Evolutionary conservation across 352 stramenopile species (phyloP), one percentile per base, ranked within the genome.

Genomic region (Phytophthora pistaciae): DNA sequence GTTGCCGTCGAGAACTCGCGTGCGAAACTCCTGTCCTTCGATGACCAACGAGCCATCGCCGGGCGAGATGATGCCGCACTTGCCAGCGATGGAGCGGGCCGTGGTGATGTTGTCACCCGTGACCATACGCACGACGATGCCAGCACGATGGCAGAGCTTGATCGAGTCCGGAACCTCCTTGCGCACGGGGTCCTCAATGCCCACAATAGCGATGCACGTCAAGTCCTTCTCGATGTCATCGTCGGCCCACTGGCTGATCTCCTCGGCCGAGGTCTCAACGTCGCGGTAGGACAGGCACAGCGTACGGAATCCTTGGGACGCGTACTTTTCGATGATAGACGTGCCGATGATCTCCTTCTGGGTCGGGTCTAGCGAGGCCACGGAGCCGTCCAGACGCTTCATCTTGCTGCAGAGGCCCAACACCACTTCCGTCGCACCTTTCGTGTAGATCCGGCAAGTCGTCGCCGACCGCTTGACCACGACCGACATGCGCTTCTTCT

Each of bases 91-190:
- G 16, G 82, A 91, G 5, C 85, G 82, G 10, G 88, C 88, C 18
- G 98, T 99, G 10, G 95, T 88, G 64, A 99, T 95, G 66, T 99
- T 99, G 83, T 99, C 98, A 31, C 98, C 98, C 18, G 98, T 99
- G 46, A 99, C 94, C 97, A 99, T 99, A 49, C 97, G 94, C 44
- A 99, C 98, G 40, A 97, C 86, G 72, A 99, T 99, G 46, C 98
- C 98, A 5, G 98, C 97, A 7, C 83, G 81, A 71, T 98, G 89
- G 80, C 98, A 99, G 14, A 85, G 87, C 48, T 80, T 68, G 29
- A 99, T 98, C 8, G 97, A 87, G 20, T 94, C 87, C 5, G 95
- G 91, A 18, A 99, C 98, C 66, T 99, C 96, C 6, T 82, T 82
- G 20, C 97, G 94, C 23, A 99, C 92, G 18, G 95, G 93, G 71